Conservation (phyloP, 2,329 filamentous ascomycete genomes). For the Curvularia sp. region DNA sequence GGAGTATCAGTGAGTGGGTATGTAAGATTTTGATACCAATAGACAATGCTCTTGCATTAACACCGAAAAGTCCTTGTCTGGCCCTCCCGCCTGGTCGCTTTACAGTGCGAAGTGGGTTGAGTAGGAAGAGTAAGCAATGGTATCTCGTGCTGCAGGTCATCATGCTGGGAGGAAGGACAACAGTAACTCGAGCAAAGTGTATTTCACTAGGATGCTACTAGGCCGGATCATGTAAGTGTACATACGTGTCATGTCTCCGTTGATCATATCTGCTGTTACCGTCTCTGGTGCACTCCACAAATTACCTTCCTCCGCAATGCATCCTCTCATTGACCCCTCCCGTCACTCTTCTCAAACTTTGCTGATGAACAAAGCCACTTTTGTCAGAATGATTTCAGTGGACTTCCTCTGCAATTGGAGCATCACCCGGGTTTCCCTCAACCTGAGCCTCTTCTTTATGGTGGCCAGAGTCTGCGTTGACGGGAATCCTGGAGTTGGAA, state of each 20-base stretch:
- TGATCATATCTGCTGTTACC: background rate
- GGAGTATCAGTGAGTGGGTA: slow-evolving; percentile 2
- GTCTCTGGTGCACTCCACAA: background rate
- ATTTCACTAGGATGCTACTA: background rate
- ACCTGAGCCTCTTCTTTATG: slow-evolving; percentile 12
- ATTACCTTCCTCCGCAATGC: background rate
- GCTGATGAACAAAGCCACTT: background rate
- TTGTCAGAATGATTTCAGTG: background rate
- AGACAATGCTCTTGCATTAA: slow-evolving; percentile 1
- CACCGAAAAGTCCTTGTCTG: background rate
- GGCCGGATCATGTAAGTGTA: slow-evolving; percentile 1
- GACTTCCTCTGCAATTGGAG: background rate
- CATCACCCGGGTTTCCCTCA: background rate
- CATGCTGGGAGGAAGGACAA: background rate
- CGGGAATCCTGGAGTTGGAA: slow-evolving; percentile 16
- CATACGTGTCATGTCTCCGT: background rate
- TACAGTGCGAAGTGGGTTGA: background rate
- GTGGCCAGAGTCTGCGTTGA: slow-evolving; percentile 8
- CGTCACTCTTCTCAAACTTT: background rate
- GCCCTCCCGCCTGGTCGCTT: background rate
- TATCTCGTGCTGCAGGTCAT: background rate
- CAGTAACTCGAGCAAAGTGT: background rate
- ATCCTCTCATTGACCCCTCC: background rate
- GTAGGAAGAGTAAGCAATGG: background rate
- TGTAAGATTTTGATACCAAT: slow-evolving; percentile 14